Evolutionary conservation across 352 stramenopile species (phyloP), one percentile per base, ranked within the genome.

Genomic region (Globisporangium apiculatum): DNA sequence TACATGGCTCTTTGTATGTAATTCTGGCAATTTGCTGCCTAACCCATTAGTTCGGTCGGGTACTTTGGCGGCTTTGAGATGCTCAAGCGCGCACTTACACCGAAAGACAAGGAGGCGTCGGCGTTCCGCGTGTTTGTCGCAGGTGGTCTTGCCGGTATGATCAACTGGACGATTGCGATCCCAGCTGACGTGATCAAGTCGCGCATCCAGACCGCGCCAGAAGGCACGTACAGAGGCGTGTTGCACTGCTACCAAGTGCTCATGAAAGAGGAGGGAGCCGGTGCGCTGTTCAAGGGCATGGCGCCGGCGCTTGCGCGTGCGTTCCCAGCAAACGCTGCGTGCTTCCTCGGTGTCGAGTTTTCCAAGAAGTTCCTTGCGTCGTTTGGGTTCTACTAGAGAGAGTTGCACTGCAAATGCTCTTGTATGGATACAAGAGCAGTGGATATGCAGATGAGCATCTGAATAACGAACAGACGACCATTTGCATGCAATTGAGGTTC

Each of bases 131-230:
- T 98, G 35, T 86, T 99, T 45, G 77, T 96, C 31, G 94, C 95
- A 14, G 96, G 96, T 67, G 96, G 96, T 52, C 88, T 98, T 55
- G 96, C 95, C 14, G 87, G 87, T 74, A 89, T 91, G 64, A 85
- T 97, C 65, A 98, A 97, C 73, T 99, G 96, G 96, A 76, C 77
- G 40, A 88, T 98, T 17, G 83, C 86, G 24, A 98, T 99, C 58
- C 95, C 96, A 35, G 76, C 94, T 1, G 96, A 99, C 76, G 91
- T 98, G 42, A 75, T 99, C 65, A 99, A 99, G 79, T 98, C 86
- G 47, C 82, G 95, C 65, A 98, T 96, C 69, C 96, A 99, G 75
- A 97, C 95, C 0, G 95, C 95, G 14, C 92, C 95, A 12, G 95
- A 98, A 48, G 95, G 95, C 41, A 98, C 83, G 51, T 98, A 98